Evolutionary conservation across 192 early-diverging fungal species (phyloP), one percentile per base, ranked within the genome.

Genomic region (Entophlyctis luteolus): DNA sequence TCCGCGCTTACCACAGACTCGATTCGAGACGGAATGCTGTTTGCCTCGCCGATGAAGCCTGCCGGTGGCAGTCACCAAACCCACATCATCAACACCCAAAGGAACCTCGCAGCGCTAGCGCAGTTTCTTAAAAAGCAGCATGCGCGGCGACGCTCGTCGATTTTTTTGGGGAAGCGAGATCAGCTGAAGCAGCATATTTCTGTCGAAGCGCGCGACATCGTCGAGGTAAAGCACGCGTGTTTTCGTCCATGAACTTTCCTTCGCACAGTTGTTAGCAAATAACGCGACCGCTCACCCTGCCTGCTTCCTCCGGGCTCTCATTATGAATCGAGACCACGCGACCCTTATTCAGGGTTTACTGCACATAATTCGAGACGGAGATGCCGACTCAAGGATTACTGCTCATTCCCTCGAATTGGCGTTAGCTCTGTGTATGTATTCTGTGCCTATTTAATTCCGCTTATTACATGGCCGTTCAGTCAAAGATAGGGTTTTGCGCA

Each of bases 1-100:
- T n/a, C n/a, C n/a, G n/a, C n/a, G n/a, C n/a, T n/a, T n/a, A n/a
- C n/a, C 31, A 63, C 60, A 5, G 48, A 63, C 27, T 50, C 46
- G 14, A 48, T 63, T 27, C 60, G 60, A 2, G 60, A 63, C 48
- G 60, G 60, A 25, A 45, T 63, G 1, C 47, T 63, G n/a, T 34
- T 22, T 2, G 42, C 27, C 8, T 12, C 28, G 20, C 27, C 25
- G 33, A 12, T 16, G 8, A 10, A 47, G 28, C 1, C 12, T 6
- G 4, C 4, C 23, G 4, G 10, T 4, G 33, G 48, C 29, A 48
- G 47, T 29, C 6, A 18, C 8, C 16, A 10, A 32, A 47, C 16
- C 6, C 32, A 18, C 46, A 32, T 14, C 46, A 48, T 22, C 12
- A 31, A 12, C 23, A 14, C 50, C 16, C 48, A 48, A 10, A 6